A percentile compares a stretch with the other conserved stretches of the same genome.
These are phyloP conservation scores for Cryptococcus sp. DNA, from an alignment of 1,284 basidiomycete species.

Conservation along the genomic window DNA sequence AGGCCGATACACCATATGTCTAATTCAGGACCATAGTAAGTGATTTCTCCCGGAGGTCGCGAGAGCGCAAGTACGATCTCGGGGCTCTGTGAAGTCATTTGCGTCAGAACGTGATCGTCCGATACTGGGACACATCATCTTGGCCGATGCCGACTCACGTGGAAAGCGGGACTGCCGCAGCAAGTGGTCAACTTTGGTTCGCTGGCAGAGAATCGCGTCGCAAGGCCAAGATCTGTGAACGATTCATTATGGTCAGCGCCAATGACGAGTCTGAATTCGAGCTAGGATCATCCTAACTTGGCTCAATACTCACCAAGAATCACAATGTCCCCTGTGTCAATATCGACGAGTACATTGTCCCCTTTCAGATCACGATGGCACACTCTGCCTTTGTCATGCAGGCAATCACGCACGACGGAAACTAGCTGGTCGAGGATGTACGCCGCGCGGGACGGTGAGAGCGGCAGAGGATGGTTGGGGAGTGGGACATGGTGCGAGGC, in stretches of 20 bases:
- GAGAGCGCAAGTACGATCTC: constrained; percentile 59
- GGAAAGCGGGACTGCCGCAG: constrained; percentile 59
- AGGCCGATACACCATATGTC: constrained; percentile 63
- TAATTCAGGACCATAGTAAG: constrained; percentile 59
- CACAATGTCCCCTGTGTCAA: constrained; percentile 50
- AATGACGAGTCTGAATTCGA: not conserved
- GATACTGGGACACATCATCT: too few relatives aligned
- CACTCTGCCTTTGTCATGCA: constrained; percentile 58
- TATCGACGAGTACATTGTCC: constrained; percentile 48
- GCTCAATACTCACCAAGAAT: constrained; percentile 50
- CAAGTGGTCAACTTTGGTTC: constrained; percentile 61
- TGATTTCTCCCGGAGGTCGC: constrained; percentile 56
- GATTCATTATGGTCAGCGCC: not conserved
- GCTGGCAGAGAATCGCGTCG: constrained; percentile 60
- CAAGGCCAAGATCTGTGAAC: constrained; percentile 58
- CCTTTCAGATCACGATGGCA: constrained; percentile 62
- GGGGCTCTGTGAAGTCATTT: constrained; percentile 50
- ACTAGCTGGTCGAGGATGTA: constrained; percentile 60
- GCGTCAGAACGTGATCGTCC: constrained; percentile 1
- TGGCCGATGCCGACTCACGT: constrained; percentile 31
- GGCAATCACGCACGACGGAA: constrained; percentile 56
- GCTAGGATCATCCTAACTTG: too few relatives aligned
- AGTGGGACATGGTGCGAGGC: constrained; percentile 36
- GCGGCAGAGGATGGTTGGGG: constrained; percentile 31
- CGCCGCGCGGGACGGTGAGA: constrained; percentile 55